Evolutionary conservation across 345 rosid genomes (phyloP).

Genomic region (Mangifera indica): DNA sequence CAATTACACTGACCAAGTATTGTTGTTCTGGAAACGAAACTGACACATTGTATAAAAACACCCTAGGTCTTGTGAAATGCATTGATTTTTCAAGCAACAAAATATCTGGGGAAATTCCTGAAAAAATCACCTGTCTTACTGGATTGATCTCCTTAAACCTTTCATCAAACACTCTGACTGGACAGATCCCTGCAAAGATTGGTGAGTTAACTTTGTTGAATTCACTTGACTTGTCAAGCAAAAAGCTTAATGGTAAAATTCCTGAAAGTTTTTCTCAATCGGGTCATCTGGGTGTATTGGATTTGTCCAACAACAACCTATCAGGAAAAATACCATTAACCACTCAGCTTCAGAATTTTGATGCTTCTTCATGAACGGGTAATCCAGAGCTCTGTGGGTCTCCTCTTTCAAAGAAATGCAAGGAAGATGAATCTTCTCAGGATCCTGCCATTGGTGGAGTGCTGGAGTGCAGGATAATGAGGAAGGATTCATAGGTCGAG

Average conservation of each 20-base stretch:
- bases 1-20: background rate
- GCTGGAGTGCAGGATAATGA: background rate
- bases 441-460: background rate
- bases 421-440: background rate
- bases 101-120: constrained; percentile 14
- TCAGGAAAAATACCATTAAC: constrained; percentile 18
- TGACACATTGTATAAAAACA: background rate
- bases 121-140: background rate
- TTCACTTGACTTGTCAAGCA: constrained; percentile 20
- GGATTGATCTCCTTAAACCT: constrained; percentile 17
- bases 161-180: constrained; percentile 17
- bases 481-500: background rate
- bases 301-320: constrained; percentile 22
- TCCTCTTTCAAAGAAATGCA: background rate
- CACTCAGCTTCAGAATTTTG: constrained; percentile 19
- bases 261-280: background rate
- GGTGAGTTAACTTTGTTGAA: constrained; percentile 6
- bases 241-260: constrained; percentile 14
- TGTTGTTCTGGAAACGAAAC: constrained; percentile 11
- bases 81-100: constrained; percentile 23
- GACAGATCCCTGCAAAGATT: constrained; percentile 10
- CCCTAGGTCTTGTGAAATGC: constrained; percentile 4
- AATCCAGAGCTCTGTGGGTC: constrained; percentile 17
- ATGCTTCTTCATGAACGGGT: background rate
- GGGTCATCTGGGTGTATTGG: background rate